These are phyloP conservation scores for Senna tora DNA, from an alignment of 306 rosid species.

Conservation along the genomic window DNA sequence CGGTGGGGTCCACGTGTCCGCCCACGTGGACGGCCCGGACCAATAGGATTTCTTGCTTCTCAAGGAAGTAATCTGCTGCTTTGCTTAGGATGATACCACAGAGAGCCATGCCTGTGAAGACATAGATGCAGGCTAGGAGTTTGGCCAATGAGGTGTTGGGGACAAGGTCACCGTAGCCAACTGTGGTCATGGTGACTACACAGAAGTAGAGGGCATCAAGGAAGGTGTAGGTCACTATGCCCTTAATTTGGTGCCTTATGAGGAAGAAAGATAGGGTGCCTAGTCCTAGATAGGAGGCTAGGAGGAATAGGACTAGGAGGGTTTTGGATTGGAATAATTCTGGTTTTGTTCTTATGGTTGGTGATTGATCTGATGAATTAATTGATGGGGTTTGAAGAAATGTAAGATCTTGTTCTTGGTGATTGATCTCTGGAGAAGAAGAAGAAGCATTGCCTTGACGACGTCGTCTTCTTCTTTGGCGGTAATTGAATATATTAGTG, in stretches of 20 bases:
- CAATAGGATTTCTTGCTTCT: conserved; percentile 70
- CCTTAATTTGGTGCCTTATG: conserved; percentile 57
- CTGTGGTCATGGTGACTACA: conserved; percentile 91
- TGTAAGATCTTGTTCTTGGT: conserved; percentile 37
- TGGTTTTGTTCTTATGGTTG: too few relatives aligned
- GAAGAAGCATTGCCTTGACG: conserved; percentile 26
- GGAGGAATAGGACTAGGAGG: conserved; percentile 39
- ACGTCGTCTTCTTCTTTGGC: conserved; percentile 58
- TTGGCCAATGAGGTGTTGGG: conserved; percentile 65
- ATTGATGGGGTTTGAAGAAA: conserved; percentile 23
- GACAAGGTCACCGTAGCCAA: conserved; percentile 92
- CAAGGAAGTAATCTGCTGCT: conserved; percentile 78
- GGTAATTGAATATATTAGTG: conserved; percentile 30
- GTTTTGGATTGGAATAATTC: conserved; percentile 51
- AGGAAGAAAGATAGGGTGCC: conserved; percentile 76
- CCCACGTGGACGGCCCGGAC: conserved; percentile 54
- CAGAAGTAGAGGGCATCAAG: conserved; percentile 79
- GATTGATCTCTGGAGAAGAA: conserved; percentile 28
- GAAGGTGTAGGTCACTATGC: conserved; percentile 60
- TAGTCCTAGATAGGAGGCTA: conserved; percentile 61
- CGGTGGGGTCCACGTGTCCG: conserved; percentile 36
- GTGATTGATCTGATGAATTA: too few relatives aligned
- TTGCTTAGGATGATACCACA: conserved; percentile 71
- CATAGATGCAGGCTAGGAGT: conserved; percentile 74
- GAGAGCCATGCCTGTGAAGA: conserved; percentile 74